A percentile compares a stretch with the other conserved stretches of the same genome.
Evolutionary conservation across 176 grass and related monocot genomes (phyloP).

Genomic region (Carex pumila): DNA sequence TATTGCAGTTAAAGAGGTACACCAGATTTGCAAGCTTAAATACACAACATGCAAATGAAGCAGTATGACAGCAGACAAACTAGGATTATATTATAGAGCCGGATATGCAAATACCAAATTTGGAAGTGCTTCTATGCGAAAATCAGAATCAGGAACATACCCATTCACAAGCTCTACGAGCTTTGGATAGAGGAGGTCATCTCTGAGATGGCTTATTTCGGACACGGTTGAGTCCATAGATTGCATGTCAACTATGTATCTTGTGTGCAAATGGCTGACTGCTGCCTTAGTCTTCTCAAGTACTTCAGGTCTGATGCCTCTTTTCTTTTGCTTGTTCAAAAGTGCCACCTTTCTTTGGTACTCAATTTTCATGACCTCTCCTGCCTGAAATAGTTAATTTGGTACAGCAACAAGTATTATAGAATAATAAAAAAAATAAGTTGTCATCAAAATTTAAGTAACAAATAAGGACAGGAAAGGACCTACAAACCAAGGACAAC

Average conservation of each 20-base stretch:
- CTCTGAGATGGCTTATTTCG: slow-evolving; percentile 35
- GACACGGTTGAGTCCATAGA: slow-evolving; percentile 42
- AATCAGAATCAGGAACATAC: slow-evolving; percentile 23
- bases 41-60: neutral
- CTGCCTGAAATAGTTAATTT: slow-evolving; percentile 16
- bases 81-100: neutral
- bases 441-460: neutral
- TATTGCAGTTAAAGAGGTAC: neutral
- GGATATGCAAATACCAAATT: neutral
- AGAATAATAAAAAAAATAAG: neutral
- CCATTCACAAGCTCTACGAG: slow-evolving; percentile 30
- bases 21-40: neutral
- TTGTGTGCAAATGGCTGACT: slow-evolving; percentile 34
- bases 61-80: neutral
- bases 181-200: slow-evolving; percentile 31
- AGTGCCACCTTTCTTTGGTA: slow-evolving; percentile 33
- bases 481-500: neutral
- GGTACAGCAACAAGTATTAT: neutral
- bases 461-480: neutral
- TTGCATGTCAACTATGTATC: slow-evolving; percentile 42
- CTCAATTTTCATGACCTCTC: slow-evolving; percentile 41
- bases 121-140: neutral
- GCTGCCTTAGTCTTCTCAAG: slow-evolving; percentile 29
- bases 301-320: neutral
- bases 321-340: slow-evolving; percentile 35